Base-by-base conservation (phyloP, 2,329 filamentous ascomycete species). In the Exophiala calicioides region DNA sequence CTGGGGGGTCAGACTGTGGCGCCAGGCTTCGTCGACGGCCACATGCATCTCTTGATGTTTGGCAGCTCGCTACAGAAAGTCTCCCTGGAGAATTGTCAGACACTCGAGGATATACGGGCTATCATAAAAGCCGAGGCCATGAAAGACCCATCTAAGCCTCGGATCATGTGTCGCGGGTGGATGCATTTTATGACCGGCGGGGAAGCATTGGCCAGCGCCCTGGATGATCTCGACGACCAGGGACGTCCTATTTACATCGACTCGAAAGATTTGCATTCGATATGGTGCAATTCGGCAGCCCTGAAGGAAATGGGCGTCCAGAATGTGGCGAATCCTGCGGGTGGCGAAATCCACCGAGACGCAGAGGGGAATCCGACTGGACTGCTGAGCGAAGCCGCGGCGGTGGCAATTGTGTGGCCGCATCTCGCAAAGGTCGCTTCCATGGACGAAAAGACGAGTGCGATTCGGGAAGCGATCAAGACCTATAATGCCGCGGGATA, bases 11-110 rank as follows among this genome's bases (percentile, higher is more conserved):
- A 59, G 8, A 60, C 70, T 26, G 62, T 76, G 1, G 54, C 73
- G 2, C 73, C 74, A 0, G 68, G 71, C 3, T 77, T 77, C 52
- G 70, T 77, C 30, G 74, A 77, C 53, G 70, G 67, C 5, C 74
- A 77, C 43, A 72, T 74, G 59, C 74, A 77, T 50, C 66, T 77
- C 20, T 57, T 77, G 4, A 63, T 74, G n/a, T 70, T 74, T n/a
- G 73, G 73, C 0, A 65, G 70, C n/a, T 71, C 73, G 0, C 62
- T 76, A 2, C 62, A 65, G 23, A 74, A 74, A 58, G 62, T 74
- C 21, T 57, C 69, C 42, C 61, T 77, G 8, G 64, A 70, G 21
- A 57, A 62, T 1, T 74, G 73, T 44, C 65, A 64, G 20, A 66
- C 67, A 10, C 59, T 77, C 1, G 62, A 60, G 4, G 68, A 75